Evolutionary conservation across 179 eudicot genomes (phyloP).

Genomic region (Camellia oleifera): DNA sequence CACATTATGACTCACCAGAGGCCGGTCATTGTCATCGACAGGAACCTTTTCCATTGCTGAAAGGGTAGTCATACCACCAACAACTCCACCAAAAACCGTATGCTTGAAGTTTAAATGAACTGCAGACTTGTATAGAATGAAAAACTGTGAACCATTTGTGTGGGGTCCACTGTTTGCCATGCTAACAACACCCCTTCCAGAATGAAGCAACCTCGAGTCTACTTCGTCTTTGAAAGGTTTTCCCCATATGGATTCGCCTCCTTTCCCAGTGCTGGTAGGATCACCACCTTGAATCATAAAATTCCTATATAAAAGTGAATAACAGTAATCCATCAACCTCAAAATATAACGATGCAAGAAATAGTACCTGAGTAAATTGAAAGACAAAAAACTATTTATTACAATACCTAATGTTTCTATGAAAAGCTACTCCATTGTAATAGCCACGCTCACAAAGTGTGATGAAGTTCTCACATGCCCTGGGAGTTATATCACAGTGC

Average conservation of each 20-base stretch:
- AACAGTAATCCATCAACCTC: constrained; percentile 10
- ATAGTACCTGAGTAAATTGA: not conserved
- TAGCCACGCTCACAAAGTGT: constrained; percentile 94
- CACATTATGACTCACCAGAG: constrained; percentile 61
- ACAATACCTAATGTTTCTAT: constrained; percentile 78
- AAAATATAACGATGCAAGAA: constrained; percentile 2
- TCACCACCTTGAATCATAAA: constrained; percentile 99
- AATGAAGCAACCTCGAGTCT: constrained; percentile 86
- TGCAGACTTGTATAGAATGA: constrained; percentile 94
- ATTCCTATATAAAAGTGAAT: constrained; percentile 45
- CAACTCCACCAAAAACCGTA: constrained; percentile 93
- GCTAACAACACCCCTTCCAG: constrained; percentile 98
- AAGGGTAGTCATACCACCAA: constrained; percentile 90
- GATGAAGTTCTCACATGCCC: constrained; percentile 95
- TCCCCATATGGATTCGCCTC: constrained; percentile 99
- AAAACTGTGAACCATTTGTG: constrained; percentile 93
- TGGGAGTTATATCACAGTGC: constrained; percentile 87
- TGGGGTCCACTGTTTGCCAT: constrained; percentile 99
- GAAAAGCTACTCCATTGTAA: constrained; percentile 86
- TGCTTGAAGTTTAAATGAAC: constrained; percentile 90
- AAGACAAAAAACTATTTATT: constrained; percentile 10
- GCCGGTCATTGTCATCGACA: constrained; percentile 87
- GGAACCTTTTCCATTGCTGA: constrained; percentile 91
- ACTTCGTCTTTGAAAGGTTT: constrained; percentile 93
- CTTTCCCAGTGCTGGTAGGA: constrained; percentile 96